A percentile compares a stretch with the other conserved stretches of the same genome.
These are phyloP conservation scores for Melampsora abietis-canadensis DNA, from an alignment of 1,284 basidiomycete species.

Conservation along the genomic window DNA sequence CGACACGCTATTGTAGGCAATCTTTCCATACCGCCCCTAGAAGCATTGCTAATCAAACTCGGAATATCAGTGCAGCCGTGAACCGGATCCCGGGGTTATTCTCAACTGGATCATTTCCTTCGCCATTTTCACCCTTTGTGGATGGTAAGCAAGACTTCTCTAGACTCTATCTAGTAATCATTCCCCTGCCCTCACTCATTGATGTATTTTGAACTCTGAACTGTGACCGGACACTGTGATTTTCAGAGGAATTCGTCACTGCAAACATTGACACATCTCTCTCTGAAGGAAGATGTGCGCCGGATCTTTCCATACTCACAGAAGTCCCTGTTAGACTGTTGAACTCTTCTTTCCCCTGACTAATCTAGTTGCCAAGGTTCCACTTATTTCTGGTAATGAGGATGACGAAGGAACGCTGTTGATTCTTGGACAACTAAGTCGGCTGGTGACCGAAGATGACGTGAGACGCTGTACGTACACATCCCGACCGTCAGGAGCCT, in stretches of 20 bases:
- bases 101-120: no score
- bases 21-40: conserved; percentile 47
- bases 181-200: no score
- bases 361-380: neutral
- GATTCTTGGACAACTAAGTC: neutral
- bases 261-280: neutral
- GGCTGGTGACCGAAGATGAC: neutral
- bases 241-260: neutral
- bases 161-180: no score
- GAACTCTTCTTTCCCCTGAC: no score
- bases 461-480: neutral
- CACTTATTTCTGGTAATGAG: neutral
- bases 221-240: no score
- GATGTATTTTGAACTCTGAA: no score
- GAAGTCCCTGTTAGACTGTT: no score
- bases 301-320: neutral
- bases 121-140: no score
- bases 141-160: neutral
- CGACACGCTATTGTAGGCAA: conserved; percentile 47
- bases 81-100: no score
- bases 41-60: no score
- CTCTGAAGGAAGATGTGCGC: neutral
- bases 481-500: no score
- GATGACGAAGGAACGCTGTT: conserved; percentile 13
- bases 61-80: no score